Evolutionary conservation across 306 rosid genomes (phyloP).

Genomic region (Castanea sativa): DNA sequence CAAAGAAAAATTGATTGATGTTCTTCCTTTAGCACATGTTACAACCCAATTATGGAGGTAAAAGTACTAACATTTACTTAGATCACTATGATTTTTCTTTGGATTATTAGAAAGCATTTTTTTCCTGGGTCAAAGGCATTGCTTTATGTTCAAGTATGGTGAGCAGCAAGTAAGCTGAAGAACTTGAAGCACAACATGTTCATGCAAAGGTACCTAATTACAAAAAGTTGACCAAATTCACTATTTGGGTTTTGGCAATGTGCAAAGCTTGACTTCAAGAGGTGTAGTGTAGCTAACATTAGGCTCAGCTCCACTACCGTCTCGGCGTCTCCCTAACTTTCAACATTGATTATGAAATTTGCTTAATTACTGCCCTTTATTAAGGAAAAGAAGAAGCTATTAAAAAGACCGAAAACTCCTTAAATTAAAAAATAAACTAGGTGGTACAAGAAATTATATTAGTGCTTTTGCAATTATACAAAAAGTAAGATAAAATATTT

Average conservation of each 20-base stretch:
- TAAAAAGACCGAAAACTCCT: slow-evolving; percentile 17
- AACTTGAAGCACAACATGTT: slow-evolving; percentile 4
- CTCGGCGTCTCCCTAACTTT: slow-evolving; percentile 16
- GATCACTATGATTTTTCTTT: background rate
- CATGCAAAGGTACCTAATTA: slow-evolving; percentile 47
- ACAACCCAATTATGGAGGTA: background rate
- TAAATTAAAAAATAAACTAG: background rate
- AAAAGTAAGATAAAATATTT: too few species aligned
- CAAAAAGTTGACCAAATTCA: slow-evolving; percentile 53
- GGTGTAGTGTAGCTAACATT: slow-evolving; percentile 30
- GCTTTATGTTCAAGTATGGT: slow-evolving; percentile 53
- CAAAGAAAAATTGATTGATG: too few species aligned
- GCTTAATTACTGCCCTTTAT: slow-evolving; percentile 27
- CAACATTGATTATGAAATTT: background rate
- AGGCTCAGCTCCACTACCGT: slow-evolving; percentile 50
- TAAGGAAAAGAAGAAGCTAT: background rate
- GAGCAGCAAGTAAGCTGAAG: slow-evolving; percentile 24
- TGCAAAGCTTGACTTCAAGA: slow-evolving; percentile 14
- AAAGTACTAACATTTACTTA: background rate
- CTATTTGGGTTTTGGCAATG: slow-evolving; percentile 16
- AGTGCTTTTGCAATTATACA: too few species aligned
- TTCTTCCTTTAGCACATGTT: background rate
- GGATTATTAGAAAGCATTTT: slow-evolving; percentile 15
- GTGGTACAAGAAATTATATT: too few species aligned
- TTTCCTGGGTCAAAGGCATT: slow-evolving; percentile 35